phyloP scores from a whole-genome alignment of 805 yeast genomes.

The Allodekkera sacchari region DNA sequence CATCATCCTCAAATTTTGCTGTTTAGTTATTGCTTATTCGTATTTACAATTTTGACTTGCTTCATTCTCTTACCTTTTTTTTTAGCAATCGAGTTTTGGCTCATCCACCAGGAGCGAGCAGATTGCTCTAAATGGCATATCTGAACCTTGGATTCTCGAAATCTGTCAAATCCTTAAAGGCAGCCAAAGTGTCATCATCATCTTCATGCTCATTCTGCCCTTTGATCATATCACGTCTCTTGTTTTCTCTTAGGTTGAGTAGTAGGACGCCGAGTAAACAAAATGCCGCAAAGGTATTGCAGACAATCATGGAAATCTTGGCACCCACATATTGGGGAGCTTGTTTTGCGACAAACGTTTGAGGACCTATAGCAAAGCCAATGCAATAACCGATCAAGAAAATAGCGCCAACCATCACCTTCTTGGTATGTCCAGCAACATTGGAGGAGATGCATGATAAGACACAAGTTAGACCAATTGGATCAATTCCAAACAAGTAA shows the following conservation, averaged over 20 bases:
- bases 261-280: constrained; percentile 3
- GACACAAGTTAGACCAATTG: no score
- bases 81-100: no score
- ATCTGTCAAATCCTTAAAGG: constrained; percentile 31
- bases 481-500: constrained; percentile 12
- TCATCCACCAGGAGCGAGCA: no score
- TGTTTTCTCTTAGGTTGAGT: constrained; percentile 6
- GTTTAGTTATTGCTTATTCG: no score
- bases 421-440: constrained; percentile 52
- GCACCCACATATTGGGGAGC: constrained; percentile 27
- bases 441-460: constrained; percentile 35
- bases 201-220: no score
- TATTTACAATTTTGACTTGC: no score
- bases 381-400: constrained; percentile 41
- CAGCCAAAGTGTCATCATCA: no score
- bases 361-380: constrained; percentile 52
- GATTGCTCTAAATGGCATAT: no score
- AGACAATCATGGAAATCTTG: constrained; percentile 11
- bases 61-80: no score
- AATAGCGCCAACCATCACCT: constrained; percentile 36
- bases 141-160: constrained; percentile 48
- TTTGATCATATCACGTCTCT: no score
- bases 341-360: constrained; percentile 34
- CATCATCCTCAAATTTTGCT: no score
- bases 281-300: constrained; percentile 6